Conservation (phyloP, 495 filamentous ascomycete genomes). For the Cercophora samala region DNA sequence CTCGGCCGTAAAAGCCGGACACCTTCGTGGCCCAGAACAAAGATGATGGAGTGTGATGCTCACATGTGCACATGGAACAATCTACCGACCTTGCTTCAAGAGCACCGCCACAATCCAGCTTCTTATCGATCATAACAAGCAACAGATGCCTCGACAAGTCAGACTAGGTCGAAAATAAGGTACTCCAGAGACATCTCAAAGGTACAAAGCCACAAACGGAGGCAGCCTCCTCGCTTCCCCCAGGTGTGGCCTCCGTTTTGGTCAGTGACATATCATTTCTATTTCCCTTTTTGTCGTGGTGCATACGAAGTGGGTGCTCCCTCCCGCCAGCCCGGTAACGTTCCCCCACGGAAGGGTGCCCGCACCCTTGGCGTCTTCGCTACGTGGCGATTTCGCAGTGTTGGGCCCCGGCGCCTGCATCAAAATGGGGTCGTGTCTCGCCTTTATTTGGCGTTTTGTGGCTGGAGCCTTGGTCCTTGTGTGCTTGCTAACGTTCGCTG, state of each 20-base stretch:
- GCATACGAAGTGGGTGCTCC: background rate
- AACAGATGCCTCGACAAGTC: background rate
- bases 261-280: background rate
- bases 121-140: background rate
- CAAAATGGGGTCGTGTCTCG: background rate
- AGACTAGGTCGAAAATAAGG: background rate
- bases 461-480: background rate
- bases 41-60: background rate
- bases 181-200: conserved; percentile 1
- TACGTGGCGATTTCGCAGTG: background rate
- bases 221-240: background rate
- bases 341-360: background rate
- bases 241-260: background rate
- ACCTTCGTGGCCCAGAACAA: too few relatives aligned
- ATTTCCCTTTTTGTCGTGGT: background rate
- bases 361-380: background rate
- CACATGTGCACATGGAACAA: background rate
- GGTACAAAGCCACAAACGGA: conserved; percentile 8
- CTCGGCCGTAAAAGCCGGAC: too few relatives aligned
- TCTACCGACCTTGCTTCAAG: background rate
- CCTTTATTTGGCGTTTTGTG: conserved; percentile 1
- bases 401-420: background rate
- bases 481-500: background rate
- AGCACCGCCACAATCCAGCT: background rate
- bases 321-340: conserved; percentile 4